Conservation (phyloP, 2,329 filamentous ascomycete species). For the Escovopsis sp. region DNA sequence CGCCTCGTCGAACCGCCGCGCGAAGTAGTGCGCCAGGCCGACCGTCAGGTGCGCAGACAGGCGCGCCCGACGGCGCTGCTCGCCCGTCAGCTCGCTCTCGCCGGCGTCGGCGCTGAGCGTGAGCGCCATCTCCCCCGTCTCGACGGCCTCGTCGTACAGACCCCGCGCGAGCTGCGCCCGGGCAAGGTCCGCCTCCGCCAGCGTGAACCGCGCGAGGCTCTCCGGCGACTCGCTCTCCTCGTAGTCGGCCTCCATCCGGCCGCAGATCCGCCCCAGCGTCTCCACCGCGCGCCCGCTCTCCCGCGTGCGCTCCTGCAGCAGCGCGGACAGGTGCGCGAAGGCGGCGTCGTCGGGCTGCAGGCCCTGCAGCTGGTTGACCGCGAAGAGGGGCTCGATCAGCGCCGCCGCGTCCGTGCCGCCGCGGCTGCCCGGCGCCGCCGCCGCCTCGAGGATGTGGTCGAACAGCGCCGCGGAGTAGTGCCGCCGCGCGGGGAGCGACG, state of each 20-base stretch:
- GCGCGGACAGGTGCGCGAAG: constrained; percentile 60
- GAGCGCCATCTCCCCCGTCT: constrained; percentile 68
- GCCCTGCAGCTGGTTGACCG: constrained; percentile 62
- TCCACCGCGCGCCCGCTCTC: constrained; percentile 49
- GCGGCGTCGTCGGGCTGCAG: constrained; percentile 56
- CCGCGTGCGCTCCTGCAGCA: constrained; percentile 68
- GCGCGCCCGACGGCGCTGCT: constrained; percentile 53
- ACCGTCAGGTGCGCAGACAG: constrained; percentile 76
- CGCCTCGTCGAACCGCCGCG: constrained; percentile 47
- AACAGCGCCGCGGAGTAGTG: constrained; percentile 73
- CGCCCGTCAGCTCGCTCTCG: constrained; percentile 46
- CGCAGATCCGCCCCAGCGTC: constrained; percentile 51
- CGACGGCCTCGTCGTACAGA: constrained; percentile 51
- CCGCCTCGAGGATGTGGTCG: constrained; percentile 62
- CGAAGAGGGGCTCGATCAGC: constrained; percentile 78
- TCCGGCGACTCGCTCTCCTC: constrained; percentile 65
- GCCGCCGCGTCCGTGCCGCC: constrained; percentile 39
- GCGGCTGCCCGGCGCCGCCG: constrained; percentile 32
- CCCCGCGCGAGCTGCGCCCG: constrained; percentile 62
- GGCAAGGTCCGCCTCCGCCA: constrained; percentile 75
- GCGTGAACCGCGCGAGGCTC: constrained; percentile 60
- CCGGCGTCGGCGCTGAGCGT: constrained; percentile 61
- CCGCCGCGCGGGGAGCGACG: constrained; percentile 54
- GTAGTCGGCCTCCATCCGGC: constrained; percentile 61
- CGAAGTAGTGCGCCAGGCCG: constrained; percentile 68